Percentiles rank a stretch among this genome's conserved stretches.
Evolutionary conservation across 495 filamentous ascomycete genomes (phyloP).

Genomic region (Poronia punctata): DNA sequence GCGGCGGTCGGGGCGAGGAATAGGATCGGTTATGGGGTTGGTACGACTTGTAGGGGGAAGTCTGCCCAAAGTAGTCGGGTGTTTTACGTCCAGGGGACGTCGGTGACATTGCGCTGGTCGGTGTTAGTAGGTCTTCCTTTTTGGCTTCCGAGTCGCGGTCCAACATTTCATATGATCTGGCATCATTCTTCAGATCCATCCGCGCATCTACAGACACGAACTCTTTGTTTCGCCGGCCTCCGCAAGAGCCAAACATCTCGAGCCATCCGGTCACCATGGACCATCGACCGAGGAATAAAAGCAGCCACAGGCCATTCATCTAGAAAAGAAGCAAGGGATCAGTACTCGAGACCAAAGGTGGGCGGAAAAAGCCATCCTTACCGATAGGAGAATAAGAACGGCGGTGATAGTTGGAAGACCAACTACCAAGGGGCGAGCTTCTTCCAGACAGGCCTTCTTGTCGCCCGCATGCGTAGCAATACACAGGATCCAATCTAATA

Average conservation of each 20-base stretch:
- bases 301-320: constrained; percentile 79
- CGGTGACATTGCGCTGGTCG: constrained; percentile 36
- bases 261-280: constrained; percentile 82
- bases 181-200: constrained; percentile 51
- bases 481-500: constrained; percentile 62
- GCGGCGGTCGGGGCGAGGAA: constrained; percentile 39
- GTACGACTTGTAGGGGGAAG: constrained; percentile 39
- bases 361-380: too few relatives aligned
- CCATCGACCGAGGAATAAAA: constrained; percentile 70
- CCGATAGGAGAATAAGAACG: constrained; percentile 70
- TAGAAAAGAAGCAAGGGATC: constrained; percentile 19
- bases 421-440: constrained; percentile 54
- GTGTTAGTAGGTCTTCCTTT: constrained; percentile 38
- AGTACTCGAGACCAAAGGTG: neutral
- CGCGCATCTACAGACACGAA: constrained; percentile 85
- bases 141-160: constrained; percentile 43
- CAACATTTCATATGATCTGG: constrained; percentile 80
- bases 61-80: constrained; percentile 43
- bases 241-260: constrained; percentile 42
- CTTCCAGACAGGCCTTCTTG: constrained; percentile 55
- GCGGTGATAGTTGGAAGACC: constrained; percentile 73
- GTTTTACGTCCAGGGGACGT: constrained; percentile 29
- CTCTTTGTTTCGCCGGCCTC: constrained; percentile 50
- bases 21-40: constrained; percentile 40
- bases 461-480: constrained; percentile 51